These are phyloP conservation scores for Aciculoconidium aculeatum DNA, from an alignment of 805 yeast genomes.

Conservation along the genomic window DNA sequence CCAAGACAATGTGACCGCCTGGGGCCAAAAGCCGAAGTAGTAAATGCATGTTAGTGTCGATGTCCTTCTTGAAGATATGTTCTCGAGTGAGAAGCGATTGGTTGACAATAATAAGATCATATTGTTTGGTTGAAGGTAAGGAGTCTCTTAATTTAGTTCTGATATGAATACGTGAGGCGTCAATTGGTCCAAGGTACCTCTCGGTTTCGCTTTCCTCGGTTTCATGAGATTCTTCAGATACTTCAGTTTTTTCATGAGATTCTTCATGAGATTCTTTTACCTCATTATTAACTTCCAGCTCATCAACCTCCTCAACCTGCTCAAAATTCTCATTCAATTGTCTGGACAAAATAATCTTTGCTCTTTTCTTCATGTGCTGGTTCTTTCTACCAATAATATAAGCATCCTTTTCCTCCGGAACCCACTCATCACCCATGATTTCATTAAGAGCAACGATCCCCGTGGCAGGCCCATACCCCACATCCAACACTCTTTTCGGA, in stretches of 20 bases:
- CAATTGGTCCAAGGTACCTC: conserved; percentile 41
- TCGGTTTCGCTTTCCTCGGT: conserved; percentile 9
- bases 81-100: conserved; percentile 66
- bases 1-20: conserved; percentile 68
- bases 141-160: conserved; percentile 51
- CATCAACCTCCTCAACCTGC: conserved; percentile 11
- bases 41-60: conserved; percentile 60
- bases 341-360: conserved; percentile 68
- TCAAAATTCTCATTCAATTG: conserved; percentile 45
- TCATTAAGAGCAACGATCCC: conserved; percentile 88
- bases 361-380: conserved; percentile 69
- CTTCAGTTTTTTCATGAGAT: conserved; percentile 4
- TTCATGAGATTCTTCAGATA: conserved; percentile 7
- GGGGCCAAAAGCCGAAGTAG: conserved; percentile 63
- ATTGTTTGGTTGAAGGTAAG: conserved; percentile 48
- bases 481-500: conserved; percentile 67
- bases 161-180: conserved; percentile 48
- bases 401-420: conserved; percentile 61
- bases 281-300: conserved; percentile 8
- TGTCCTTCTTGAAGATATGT: conserved; percentile 61
- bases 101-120: conserved; percentile 78
- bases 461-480: conserved; percentile 88
- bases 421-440: conserved; percentile 59
- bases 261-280: conserved; percentile 9
- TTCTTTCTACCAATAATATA: conserved; percentile 58